A percentile compares a stretch with the other conserved stretches of the same genome.
These are phyloP conservation scores for Climacium dendroides DNA, from an alignment of 225 moss, liverwort and hornwort genomes.

Conservation along the genomic window DNA sequence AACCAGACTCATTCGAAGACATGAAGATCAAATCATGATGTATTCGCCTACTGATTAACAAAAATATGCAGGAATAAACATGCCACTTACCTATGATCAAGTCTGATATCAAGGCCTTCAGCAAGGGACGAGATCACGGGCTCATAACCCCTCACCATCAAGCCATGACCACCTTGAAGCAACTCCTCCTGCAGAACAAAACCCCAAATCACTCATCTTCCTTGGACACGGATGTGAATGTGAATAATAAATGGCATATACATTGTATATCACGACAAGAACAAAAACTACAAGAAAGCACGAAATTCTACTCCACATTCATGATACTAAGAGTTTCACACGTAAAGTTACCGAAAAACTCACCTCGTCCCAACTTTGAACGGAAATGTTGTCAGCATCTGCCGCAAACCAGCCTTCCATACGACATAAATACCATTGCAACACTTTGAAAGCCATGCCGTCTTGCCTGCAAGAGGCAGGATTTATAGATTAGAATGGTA, in stretches of 20 bases:
- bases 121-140: conserved; percentile 77
- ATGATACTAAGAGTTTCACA: background rate
- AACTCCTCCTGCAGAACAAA: conserved; percentile 67
- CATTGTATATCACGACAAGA: background rate
- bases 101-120: conserved; percentile 79
- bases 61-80: background rate
- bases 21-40: background rate
- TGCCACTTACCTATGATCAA: conserved; percentile 56
- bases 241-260: background rate
- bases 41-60: background rate
- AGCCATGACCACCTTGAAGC: conserved; percentile 91
- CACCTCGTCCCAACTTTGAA: conserved; percentile 99
- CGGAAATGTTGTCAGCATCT: conserved; percentile 86
- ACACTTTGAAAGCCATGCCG: conserved; percentile 77
- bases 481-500: background rate
- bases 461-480: conserved; percentile 52
- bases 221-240: background rate
- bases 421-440: conserved; percentile 97
- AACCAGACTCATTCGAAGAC: background rate
- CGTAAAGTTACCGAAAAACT: background rate
- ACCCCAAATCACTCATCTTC: background rate
- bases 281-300: background rate
- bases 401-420: conserved; percentile 99
- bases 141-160: conserved; percentile 87
- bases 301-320: background rate